phyloP scores from a whole-genome alignment of 2,329 filamentous ascomycete species.

The Endoconidiophora polonica region DNA sequence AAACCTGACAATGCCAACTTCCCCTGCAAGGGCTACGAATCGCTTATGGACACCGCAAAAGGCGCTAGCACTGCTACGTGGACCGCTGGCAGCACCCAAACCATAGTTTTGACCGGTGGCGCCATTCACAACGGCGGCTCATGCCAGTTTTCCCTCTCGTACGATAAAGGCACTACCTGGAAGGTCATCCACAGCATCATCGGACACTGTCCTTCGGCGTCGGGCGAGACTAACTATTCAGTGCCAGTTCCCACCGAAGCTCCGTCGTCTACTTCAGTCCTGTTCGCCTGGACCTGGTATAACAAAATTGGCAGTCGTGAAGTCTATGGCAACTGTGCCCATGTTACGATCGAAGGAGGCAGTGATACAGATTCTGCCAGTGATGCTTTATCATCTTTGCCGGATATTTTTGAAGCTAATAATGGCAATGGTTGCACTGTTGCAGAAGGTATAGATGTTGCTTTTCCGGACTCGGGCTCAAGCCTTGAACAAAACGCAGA shows the following conservation, averaged over 20 bases:
- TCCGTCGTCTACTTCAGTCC: conserved; percentile 28
- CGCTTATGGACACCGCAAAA: conserved; percentile 16
- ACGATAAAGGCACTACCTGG: conserved; percentile 42
- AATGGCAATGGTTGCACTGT: conserved; percentile 39
- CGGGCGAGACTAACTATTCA: conserved; percentile 25
- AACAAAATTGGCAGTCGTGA: conserved; percentile 47
- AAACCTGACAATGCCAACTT: conserved; percentile 36
- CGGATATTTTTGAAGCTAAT: conserved; percentile 42
- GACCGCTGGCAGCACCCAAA: conserved; percentile 33
- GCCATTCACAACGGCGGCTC: conserved; percentile 40
- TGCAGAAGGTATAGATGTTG: conserved; percentile 35
- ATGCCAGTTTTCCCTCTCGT: conserved; percentile 46
- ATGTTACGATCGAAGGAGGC: conserved; percentile 30
- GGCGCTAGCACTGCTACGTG: conserved; percentile 34
- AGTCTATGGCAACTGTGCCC: conserved; percentile 56
- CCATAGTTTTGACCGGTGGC: conserved; percentile 36
- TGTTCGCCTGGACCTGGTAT: conserved; percentile 49
- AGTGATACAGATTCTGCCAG: conserved; percentile 21
- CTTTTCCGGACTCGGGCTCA: conserved; percentile 45
- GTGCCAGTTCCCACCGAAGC: conserved; percentile 39
- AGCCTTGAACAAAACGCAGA: conserved; percentile 24
- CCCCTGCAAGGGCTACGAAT: conserved; percentile 38
- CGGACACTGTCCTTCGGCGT: conserved; percentile 21
- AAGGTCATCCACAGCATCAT: conserved; percentile 29
- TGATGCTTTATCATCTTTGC: conserved; percentile 37